A percentile compares a stretch with the other conserved stretches of the same genome.
Evolutionary conservation across 2,329 filamentous ascomycete genomes (phyloP).

Genomic region (Fusarium vanettenii): DNA sequence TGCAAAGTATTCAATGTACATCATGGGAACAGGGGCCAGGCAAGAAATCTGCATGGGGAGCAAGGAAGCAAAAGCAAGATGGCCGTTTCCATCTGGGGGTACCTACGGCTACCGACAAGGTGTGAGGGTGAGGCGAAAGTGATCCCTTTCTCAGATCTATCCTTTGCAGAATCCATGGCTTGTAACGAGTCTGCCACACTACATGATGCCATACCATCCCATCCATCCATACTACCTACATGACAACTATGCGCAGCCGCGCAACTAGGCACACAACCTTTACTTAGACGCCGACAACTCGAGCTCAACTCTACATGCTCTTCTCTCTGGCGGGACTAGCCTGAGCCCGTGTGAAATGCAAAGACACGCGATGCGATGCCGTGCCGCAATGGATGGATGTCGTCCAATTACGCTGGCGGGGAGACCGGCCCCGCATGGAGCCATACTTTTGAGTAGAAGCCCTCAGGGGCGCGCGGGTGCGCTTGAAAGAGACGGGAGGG

Average conservation of each 20-base stretch:
- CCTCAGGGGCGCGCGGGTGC: constrained; percentile 16
- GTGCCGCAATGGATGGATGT: constrained; percentile 1
- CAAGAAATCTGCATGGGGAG: neutral
- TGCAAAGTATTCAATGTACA: constrained; percentile 2
- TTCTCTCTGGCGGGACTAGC: neutral
- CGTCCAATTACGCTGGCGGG: constrained; percentile 27
- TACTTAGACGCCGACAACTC: neutral
- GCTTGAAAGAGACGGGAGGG: neutral
- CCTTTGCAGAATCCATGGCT: neutral
- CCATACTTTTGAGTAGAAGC: neutral
- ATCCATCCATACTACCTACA: neutral
- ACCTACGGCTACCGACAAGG: neutral
- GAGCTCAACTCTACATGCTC: neutral
- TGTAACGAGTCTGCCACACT: neutral
- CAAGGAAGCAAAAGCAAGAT: constrained; percentile 20
- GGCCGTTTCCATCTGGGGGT: constrained; percentile 17
- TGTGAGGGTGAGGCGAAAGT: neutral
- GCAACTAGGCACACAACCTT: constrained; percentile 7
- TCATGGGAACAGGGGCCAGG: neutral
- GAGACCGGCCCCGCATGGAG: constrained; percentile 21
- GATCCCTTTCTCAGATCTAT: neutral
- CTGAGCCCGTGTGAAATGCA: constrained; percentile 24
- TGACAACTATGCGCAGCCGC: neutral
- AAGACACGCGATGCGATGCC: constrained; percentile 30
- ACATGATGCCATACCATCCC: neutral